phyloP scores from a whole-genome alignment of 2,329 filamentous ascomycete species.

The Trematosphaeria pertusa region DNA sequence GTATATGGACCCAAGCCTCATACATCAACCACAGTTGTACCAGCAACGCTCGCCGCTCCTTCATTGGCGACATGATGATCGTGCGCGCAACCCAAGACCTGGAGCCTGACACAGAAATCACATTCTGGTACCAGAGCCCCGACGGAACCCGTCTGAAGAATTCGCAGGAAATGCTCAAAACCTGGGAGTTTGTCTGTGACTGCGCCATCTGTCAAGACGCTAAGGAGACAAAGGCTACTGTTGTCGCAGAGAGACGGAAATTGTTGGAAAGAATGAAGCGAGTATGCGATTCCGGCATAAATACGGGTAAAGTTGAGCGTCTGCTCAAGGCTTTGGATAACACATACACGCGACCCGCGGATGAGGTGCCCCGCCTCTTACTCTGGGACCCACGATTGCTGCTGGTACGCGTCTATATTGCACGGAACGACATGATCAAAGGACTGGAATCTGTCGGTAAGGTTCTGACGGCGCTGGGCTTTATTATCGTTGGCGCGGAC shows the following conservation, averaged over 20 bases:
- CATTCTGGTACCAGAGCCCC: slow-evolving; percentile 19
- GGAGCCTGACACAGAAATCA: slow-evolving; percentile 21
- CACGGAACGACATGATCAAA: slow-evolving; percentile 9
- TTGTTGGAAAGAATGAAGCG: slow-evolving; percentile 7
- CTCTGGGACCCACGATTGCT: slow-evolving; percentile 26
- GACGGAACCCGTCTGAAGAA: neutral
- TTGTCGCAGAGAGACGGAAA: slow-evolving; percentile 8
- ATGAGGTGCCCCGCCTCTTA: slow-evolving; percentile 27
- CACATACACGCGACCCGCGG: slow-evolving; percentile 24
- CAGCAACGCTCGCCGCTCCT: slow-evolving; percentile 46
- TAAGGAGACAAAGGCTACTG: slow-evolving; percentile 10
- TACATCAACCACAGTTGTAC: slow-evolving; percentile 55
- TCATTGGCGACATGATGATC: slow-evolving; percentile 49
- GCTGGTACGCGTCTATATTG: slow-evolving; percentile 19
- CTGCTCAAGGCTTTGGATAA: slow-evolving; percentile 20
- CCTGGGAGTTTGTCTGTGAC: slow-evolving; percentile 26
- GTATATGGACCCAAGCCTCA: slow-evolving; percentile 50
- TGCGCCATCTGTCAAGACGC: slow-evolving; percentile 25
- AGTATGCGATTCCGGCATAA: neutral
- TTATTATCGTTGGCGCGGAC: slow-evolving; percentile 20
- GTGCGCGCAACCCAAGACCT: slow-evolving; percentile 49
- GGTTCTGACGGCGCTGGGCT: slow-evolving; percentile 17
- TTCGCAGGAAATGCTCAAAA: slow-evolving; percentile 7
- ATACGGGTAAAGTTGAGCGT: slow-evolving; percentile 12
- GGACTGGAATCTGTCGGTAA: slow-evolving; percentile 12